These are phyloP conservation scores for Sporothrix brasiliensis DNA, from an alignment of 2,329 filamentous ascomycete species.

Conservation along the genomic window DNA sequence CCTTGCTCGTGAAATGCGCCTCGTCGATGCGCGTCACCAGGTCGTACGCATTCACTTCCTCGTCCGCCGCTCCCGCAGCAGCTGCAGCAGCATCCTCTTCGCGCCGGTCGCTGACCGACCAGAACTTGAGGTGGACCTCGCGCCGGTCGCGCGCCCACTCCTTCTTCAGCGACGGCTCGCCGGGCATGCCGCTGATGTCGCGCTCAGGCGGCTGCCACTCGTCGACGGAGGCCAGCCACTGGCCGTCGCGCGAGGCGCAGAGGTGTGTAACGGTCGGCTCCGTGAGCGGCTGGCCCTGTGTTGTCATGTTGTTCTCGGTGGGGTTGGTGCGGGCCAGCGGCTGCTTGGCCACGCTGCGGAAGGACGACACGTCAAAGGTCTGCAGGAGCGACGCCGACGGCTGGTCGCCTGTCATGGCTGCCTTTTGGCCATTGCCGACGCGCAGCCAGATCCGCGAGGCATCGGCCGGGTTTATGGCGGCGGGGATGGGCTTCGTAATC, in stretches of 20 bases:
- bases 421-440: slow-evolving; percentile 64
- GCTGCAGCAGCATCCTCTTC: background rate
- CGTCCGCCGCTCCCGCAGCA: background rate
- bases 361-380: slow-evolving; percentile 79
- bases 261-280: slow-evolving; percentile 79
- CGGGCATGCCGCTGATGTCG: slow-evolving; percentile 65
- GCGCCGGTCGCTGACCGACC: slow-evolving; percentile 62
- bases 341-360: slow-evolving; percentile 80
- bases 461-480: slow-evolving; percentile 63
- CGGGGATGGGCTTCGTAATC: slow-evolving; percentile 57
- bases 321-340: slow-evolving; percentile 85
- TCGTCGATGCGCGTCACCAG: slow-evolving; percentile 81
- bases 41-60: slow-evolving; percentile 55
- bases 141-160: slow-evolving; percentile 57
- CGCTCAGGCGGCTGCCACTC: slow-evolving; percentile 77
- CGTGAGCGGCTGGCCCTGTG: slow-evolving; percentile 69
- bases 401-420: slow-evolving; percentile 40
- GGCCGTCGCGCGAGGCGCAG: slow-evolving; percentile 75
- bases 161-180: slow-evolving; percentile 43
- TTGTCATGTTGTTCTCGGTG: slow-evolving; percentile 76
- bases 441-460: slow-evolving; percentile 68
- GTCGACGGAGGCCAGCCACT: slow-evolving; percentile 90
- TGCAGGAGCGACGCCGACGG: slow-evolving; percentile 68
- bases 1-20: slow-evolving; percentile 67
- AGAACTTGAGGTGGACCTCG: slow-evolving; percentile 89